Evolutionary conservation across 768 basidiomycete genomes (phyloP).

Genomic region (Termitomyces heimii): DNA sequence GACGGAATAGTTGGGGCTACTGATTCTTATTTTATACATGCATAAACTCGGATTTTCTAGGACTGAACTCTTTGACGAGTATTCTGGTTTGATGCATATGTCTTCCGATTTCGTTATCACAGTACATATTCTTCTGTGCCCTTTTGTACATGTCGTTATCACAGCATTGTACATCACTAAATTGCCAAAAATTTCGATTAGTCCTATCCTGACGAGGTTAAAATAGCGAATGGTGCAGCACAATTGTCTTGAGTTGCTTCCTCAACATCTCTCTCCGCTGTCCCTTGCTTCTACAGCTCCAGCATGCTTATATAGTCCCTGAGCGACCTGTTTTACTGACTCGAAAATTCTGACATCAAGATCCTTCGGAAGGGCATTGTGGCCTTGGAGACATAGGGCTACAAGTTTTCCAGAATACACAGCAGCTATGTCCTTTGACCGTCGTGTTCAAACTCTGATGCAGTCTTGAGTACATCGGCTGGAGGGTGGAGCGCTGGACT

Average conservation of each 20-base stretch:
- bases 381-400: not conserved
- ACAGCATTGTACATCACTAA: not conserved
- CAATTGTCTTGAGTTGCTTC: not conserved
- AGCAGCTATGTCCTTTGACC: no score
- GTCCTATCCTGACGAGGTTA: not conserved
- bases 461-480: no score
- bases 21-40: not conserved
- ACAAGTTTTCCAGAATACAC: no score
- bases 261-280: not conserved
- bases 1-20: constrained; percentile 9
- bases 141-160: not conserved
- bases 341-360: not conserved
- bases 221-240: not conserved
- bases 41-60: not conserved
- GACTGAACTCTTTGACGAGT: not conserved
- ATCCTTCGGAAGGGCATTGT: not conserved
- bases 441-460: no score
- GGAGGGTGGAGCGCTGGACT: no score
- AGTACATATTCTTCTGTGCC: no score
- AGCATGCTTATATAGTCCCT: not conserved
- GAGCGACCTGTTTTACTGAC: not conserved
- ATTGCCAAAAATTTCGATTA: no score
- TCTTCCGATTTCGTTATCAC: not conserved
- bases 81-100: not conserved
- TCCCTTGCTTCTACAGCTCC: not conserved